Percentiles rank a stretch among this genome's conserved stretches.
Conservation (phyloP, 2,329 filamentous ascomycete species). For the Aspergillus glaucus region DNA sequence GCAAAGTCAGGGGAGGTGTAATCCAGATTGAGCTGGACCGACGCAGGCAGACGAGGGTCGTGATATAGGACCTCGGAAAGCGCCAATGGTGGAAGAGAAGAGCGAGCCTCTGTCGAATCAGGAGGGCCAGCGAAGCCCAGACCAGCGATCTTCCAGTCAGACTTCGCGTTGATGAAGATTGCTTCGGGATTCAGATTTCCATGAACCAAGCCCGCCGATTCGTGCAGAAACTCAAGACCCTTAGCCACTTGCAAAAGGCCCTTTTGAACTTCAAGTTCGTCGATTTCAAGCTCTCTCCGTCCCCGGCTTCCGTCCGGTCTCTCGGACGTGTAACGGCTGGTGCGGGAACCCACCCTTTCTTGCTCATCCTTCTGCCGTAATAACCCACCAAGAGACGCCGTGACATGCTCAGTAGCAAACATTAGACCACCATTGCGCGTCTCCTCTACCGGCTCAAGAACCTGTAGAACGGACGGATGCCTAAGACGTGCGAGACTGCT, state of each 20-base stretch:
- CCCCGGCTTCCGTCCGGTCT: slow-evolving; percentile 66
- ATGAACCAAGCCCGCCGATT: slow-evolving; percentile 89
- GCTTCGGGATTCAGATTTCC: slow-evolving; percentile 91
- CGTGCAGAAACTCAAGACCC: slow-evolving; percentile 88
- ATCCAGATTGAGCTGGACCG: slow-evolving; percentile 85
- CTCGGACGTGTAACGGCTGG: slow-evolving; percentile 75
- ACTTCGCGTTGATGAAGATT: slow-evolving; percentile 91
- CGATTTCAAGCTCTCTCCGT: slow-evolving; percentile 80
- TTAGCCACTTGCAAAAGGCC: slow-evolving; percentile 88
- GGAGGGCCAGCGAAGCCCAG: slow-evolving; percentile 80
- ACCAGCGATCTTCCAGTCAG: slow-evolving; percentile 98
- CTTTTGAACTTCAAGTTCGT: slow-evolving; percentile 97
- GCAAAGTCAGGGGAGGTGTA: slow-evolving; percentile 94
- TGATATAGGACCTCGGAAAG: slow-evolving; percentile 78
- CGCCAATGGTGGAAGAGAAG: slow-evolving; percentile 71
- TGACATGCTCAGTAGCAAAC: slow-evolving; percentile 90
- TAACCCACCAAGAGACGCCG: slow-evolving; percentile 75
- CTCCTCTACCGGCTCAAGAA: slow-evolving; percentile 93
- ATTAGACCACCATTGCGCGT: slow-evolving; percentile 85
- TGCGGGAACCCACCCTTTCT: slow-evolving; percentile 65
- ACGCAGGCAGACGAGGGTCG: slow-evolving; percentile 72
- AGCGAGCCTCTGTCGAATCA: slow-evolving; percentile 65
- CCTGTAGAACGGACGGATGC: slow-evolving; percentile 85
- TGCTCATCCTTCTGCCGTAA: slow-evolving; percentile 85
- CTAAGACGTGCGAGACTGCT: slow-evolving; percentile 79